phyloP scores from a whole-genome alignment of 441 rosid species.

The Gossypium davidsonii region DNA sequence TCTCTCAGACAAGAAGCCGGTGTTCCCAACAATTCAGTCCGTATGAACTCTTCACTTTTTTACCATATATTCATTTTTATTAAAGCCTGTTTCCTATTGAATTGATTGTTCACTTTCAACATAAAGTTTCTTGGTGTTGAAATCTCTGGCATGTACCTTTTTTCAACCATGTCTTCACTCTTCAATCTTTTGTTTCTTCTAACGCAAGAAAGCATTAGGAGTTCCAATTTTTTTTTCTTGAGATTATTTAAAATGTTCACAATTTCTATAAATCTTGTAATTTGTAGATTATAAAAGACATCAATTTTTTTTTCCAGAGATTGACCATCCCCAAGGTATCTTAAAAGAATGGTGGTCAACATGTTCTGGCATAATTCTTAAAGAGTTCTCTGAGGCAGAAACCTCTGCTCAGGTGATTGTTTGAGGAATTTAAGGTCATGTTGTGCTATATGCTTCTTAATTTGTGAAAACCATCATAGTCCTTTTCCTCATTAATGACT shows the following conservation, averaged over 20 bases:
- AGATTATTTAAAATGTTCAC: neutral
- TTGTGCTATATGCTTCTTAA: neutral
- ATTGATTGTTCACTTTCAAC: neutral
- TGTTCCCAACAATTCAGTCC: constrained; percentile 25
- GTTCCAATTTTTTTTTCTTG: neutral
- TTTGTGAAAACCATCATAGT: no score
- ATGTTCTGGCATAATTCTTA: constrained; percentile 21
- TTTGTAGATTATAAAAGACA: no score
- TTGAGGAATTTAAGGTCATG: neutral
- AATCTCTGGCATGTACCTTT: neutral
- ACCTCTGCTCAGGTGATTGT: constrained; percentile 21
- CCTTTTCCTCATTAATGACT: no score
- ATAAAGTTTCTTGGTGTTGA: neutral
- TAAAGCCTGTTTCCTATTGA: neutral
- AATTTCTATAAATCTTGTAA: neutral
- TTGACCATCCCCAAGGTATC: constrained; percentile 33
- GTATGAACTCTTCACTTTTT: constrained; percentile 18
- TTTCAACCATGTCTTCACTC: neutral
- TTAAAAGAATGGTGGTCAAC: constrained; percentile 45
- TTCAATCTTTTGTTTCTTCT: neutral
- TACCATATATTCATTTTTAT: neutral
- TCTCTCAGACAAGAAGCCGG: constrained; percentile 34
- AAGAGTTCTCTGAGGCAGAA: constrained; percentile 12
- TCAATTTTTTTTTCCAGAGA: constrained; percentile 24
- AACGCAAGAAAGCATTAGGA: neutral